A percentile compares a stretch with the other conserved stretches of the same genome.
phyloP scores from a whole-genome alignment of 1,284 basidiomycete species.

The Cutaneotrichosporon daszewskae region DNA sequence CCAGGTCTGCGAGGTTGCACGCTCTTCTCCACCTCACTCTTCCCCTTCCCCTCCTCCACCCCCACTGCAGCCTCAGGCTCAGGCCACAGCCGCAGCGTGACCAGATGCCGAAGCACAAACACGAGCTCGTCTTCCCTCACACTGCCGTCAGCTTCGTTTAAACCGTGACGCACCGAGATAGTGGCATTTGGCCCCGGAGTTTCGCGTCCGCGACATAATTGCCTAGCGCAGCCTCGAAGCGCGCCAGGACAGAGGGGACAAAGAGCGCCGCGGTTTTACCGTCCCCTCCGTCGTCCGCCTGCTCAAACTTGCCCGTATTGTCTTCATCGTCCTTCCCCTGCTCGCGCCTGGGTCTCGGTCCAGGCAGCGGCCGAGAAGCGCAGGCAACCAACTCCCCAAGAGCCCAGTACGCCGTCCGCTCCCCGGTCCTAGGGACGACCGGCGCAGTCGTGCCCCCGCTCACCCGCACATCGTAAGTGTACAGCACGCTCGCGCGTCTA shows the following conservation, averaged over 20 bases:
- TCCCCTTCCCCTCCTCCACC: background rate
- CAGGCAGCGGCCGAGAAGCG: too few relatives aligned
- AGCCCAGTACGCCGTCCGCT: constrained; percentile 89
- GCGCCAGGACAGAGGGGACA: constrained; percentile 55
- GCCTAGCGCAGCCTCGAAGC: constrained; percentile 63
- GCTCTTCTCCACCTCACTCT: too few relatives aligned
- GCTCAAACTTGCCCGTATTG: too few relatives aligned
- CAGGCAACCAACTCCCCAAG: constrained; percentile 87
- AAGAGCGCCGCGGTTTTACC: constrained; percentile 12
- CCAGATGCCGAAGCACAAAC: constrained; percentile 72
- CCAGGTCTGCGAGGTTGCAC: too few relatives aligned
- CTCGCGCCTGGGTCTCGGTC: too few relatives aligned
- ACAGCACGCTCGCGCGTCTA: constrained; percentile 67
- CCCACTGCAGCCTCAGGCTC: constrained; percentile 49
- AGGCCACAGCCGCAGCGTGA: constrained; percentile 62
- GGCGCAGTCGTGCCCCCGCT: constrained; percentile 32
- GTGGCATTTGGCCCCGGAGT: constrained; percentile 74
- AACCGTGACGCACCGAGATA: constrained; percentile 59
- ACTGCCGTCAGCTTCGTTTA: constrained; percentile 48
- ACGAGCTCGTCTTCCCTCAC: constrained; percentile 82
- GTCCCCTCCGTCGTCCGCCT: too few relatives aligned
- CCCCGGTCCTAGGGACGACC: constrained; percentile 57
- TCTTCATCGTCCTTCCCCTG: too few relatives aligned
- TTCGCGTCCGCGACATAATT: constrained; percentile 75
- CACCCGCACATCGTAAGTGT: constrained; percentile 42